phyloP scores from a whole-genome alignment of 192 early-diverging fungal genomes.

The Thamnidium elegans region DNA sequence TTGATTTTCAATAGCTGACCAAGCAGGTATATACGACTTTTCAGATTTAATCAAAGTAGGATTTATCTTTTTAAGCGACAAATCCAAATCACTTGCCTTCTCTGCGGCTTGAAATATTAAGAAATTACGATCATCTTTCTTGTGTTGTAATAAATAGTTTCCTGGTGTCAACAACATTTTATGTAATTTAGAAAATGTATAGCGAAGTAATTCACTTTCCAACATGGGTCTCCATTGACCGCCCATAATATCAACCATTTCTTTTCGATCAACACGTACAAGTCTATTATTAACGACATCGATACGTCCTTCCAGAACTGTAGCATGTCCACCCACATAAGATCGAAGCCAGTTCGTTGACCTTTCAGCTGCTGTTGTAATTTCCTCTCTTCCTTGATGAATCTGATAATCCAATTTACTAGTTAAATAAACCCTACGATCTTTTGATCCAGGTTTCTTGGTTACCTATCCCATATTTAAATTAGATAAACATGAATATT shows the following conservation, averaged over 20 bases:
- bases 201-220: slow-evolving; percentile 30
- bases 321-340: slow-evolving; percentile 31
- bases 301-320: slow-evolving; percentile 31
- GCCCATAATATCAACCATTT: slow-evolving; percentile 34
- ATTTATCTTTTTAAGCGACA: neutral
- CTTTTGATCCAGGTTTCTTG: neutral
- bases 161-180: too few species aligned
- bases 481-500: too few species aligned
- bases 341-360: slow-evolving; percentile 34
- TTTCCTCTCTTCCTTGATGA: slow-evolving; percentile 21
- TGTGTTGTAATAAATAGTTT: too few species aligned
- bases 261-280: slow-evolving; percentile 20
- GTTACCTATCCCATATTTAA: neutral
- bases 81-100: neutral
- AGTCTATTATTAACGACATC: slow-evolving; percentile 29
- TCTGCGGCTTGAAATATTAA: neutral
- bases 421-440: slow-evolving; percentile 25
- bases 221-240: slow-evolving; percentile 30
- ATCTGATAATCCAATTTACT: slow-evolving; percentile 39
- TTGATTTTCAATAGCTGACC: slow-evolving; percentile 30
- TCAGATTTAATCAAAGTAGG: slow-evolving; percentile 21
- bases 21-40: slow-evolving; percentile 24
- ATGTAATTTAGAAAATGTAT: too few species aligned
- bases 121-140: too few species aligned
- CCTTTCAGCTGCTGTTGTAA: slow-evolving; percentile 27